phyloP scores from a whole-genome alignment of 2,329 filamentous ascomycete species.

The Ophiostoma sp. region DNA sequence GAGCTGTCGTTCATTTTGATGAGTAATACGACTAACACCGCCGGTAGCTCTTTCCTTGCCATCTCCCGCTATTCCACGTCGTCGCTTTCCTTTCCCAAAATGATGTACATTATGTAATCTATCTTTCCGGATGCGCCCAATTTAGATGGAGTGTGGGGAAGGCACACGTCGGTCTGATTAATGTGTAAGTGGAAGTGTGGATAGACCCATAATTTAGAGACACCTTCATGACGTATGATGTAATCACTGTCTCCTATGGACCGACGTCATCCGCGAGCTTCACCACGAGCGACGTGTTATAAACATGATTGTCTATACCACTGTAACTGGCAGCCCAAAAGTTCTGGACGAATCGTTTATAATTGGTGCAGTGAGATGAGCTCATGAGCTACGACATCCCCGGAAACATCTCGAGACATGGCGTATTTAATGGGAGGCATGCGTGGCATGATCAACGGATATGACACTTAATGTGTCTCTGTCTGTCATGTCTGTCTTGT shows the following conservation, averaged over 20 bases:
- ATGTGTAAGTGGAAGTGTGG: background rate
- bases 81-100: background rate
- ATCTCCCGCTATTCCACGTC: no score
- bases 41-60: background rate
- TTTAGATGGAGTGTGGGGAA: background rate
- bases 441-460: background rate
- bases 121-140: background rate
- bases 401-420: background rate
- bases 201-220: background rate
- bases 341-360: background rate
- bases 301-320: background rate
- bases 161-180: no score
- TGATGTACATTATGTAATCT: background rate
- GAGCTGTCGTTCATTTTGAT: background rate
- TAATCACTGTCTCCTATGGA: background rate
- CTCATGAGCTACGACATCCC: background rate
- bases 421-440: background rate
- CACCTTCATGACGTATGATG: slow-evolving; percentile 5
- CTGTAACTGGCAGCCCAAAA: background rate
- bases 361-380: background rate
- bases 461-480: no score
- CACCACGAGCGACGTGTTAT: background rate
- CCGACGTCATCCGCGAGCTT: slow-evolving; percentile 8
- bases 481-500: background rate
- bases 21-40: background rate